A percentile compares a stretch with the other conserved stretches of the same genome.
These are phyloP conservation scores for Zymoseptoria passerinii DNA, from an alignment of 2,329 filamentous ascomycete species.

Conservation along the genomic window DNA sequence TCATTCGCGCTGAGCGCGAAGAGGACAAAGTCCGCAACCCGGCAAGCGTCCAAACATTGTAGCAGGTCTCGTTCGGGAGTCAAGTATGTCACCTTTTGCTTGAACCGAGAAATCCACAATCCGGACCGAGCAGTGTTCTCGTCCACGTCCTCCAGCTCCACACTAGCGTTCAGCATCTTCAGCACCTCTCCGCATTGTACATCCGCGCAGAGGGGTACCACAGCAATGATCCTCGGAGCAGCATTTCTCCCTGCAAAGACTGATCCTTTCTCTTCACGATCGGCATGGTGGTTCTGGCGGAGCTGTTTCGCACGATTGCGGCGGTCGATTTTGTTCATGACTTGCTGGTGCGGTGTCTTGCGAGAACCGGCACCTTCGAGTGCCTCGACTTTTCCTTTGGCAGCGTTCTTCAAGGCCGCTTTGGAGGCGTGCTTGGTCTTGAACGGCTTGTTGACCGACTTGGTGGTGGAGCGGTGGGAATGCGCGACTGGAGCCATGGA, in stretches of 20 bases:
- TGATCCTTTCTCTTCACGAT: constrained; percentile 68
- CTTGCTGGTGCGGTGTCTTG: constrained; percentile 87
- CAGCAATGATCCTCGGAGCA: constrained; percentile 77
- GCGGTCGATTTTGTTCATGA: constrained; percentile 95
- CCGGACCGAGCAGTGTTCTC: background rate
- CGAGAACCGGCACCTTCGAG: constrained; percentile 60
- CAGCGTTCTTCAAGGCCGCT: constrained; percentile 70
- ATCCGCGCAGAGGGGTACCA: constrained; percentile 74
- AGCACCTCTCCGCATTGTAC: constrained; percentile 61
- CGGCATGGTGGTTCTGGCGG: constrained; percentile 72
- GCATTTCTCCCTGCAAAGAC: constrained; percentile 82
- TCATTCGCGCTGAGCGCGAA: constrained; percentile 73
- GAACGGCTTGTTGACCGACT: constrained; percentile 78
- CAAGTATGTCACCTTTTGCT: constrained; percentile 85
- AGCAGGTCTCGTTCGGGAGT: constrained; percentile 65
- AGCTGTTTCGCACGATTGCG: constrained; percentile 91
- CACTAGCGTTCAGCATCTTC: constrained; percentile 61
- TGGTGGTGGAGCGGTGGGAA: constrained; percentile 89
- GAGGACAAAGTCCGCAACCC: constrained; percentile 83
- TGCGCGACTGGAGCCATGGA: constrained; percentile 72
- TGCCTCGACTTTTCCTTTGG: constrained; percentile 74
- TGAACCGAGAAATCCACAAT: constrained; percentile 68
- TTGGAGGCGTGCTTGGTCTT: constrained; percentile 90
- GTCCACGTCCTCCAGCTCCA: constrained; percentile 69
- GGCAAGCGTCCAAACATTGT: constrained; percentile 73